Evolutionary conservation across 1,284 basidiomycete genomes (phyloP).

Genomic region (Malassezia nana): DNA sequence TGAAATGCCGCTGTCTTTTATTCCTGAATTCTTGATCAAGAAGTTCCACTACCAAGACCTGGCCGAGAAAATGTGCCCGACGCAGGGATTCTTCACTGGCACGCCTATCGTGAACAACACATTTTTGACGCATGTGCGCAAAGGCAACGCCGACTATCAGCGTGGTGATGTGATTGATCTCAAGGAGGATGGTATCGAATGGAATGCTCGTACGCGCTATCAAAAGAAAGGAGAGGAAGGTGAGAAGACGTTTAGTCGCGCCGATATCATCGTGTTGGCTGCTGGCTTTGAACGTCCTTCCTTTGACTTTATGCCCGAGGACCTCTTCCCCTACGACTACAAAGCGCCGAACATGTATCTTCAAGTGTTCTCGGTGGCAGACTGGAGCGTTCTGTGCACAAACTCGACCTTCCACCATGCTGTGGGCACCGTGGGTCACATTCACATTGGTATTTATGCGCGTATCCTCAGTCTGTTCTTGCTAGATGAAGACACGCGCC

Average conservation of each 20-base stretch:
- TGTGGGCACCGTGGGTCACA: constrained; percentile 34
- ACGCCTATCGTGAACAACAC: constrained; percentile 56
- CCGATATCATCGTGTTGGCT: constrained; percentile 58
- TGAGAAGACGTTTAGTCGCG: constrained; percentile 50
- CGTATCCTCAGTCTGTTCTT: constrained; percentile 58
- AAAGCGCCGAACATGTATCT: constrained; percentile 55
- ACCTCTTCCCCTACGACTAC: constrained; percentile 59
- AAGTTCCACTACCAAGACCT: constrained; percentile 56
- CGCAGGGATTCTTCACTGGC: constrained; percentile 35
- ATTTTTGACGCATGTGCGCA: constrained; percentile 55
- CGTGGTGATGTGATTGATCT: constrained; percentile 55
- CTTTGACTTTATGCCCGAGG: constrained; percentile 55
- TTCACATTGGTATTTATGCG: constrained; percentile 51
- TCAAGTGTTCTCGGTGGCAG: constrained; percentile 58
- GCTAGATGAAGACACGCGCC: constrained; percentile 55
- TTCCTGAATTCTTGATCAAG: constrained; percentile 55
- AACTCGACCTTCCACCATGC: constrained; percentile 56
- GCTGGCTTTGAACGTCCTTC: constrained; percentile 58
- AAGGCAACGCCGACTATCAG: constrained; percentile 54
- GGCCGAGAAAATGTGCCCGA: constrained; percentile 48
- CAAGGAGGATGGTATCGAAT: constrained; percentile 51
- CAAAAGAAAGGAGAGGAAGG: constrained; percentile 46
- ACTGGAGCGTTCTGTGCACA: constrained; percentile 56
- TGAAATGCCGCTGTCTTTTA: constrained; percentile 29
- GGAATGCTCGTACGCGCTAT: constrained; percentile 45